Base-by-base conservation (phyloP, 1,139 yeast species). In the Protomyces inouyei region DNA sequence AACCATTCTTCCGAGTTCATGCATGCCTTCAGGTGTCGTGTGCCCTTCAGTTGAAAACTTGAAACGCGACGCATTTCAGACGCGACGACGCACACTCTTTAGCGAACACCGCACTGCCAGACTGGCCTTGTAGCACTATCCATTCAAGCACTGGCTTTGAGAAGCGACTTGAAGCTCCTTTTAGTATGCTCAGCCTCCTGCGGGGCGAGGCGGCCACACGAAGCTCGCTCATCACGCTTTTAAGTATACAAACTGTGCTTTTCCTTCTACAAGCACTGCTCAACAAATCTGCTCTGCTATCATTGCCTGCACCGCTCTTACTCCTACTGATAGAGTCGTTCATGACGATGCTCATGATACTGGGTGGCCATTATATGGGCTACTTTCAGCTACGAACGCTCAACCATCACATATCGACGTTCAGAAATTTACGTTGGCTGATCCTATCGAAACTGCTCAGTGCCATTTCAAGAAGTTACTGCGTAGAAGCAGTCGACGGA, bases 401-500 rank as follows among this genome's bases (percentile, higher is more conserved):
- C 10, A 25, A 43, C 32, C 63, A 59, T 40, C 63, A 52, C 35
- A 40, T 55, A 51, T 14, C 37, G 21, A 59, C 63, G 36, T 28
- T 59, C 37, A 16, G 43, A 3, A 37, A 45, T 18, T 36, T 59
- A 18, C 57, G 63, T 5, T 46, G 56, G 23, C 56, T 59, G 6
- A 28, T 59, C 32, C 51, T 54, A 5, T 53, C 64, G 3, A 54
- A 55, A 28, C 28, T 60, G n/a, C 52, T 56, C 10, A 45, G 59
- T 10, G 59, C 48, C 37, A 55, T 65, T 5, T 45, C 65, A 18
- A 36, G 63, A 21, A 60, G 65, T 9, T 65, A 65, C 53, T 65
- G 67, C 36, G 52, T 65, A 51, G 65, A 65, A 8, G 59, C 59
- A 16, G 67, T 65, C 35, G 63, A 60, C n/a, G 67, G 60, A 32